Evolutionary conservation across 2,329 filamentous ascomycete species (phyloP).

Genomic region (Scolecobasidium constrictum): DNA sequence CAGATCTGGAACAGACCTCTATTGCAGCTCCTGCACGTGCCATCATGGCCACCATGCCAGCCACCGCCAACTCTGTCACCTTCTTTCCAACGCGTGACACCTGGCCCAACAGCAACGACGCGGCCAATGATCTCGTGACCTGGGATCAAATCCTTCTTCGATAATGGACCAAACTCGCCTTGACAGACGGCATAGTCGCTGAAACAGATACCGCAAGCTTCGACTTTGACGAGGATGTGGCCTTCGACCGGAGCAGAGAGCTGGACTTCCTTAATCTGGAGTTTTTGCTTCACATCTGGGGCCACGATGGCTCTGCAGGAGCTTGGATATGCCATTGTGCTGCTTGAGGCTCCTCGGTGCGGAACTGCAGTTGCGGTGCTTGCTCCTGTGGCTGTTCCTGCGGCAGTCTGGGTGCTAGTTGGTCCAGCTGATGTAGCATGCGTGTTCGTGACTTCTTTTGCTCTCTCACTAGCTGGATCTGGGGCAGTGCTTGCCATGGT

Average conservation of each 20-base stretch:
- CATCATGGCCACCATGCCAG: slow-evolving; percentile 60
- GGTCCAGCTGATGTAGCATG: no score
- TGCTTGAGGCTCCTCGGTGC: no score
- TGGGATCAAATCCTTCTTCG: slow-evolving; percentile 44
- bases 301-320: slow-evolving; percentile 58
- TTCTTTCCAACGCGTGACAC: slow-evolving; percentile 46
- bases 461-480: no score
- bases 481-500: no score
- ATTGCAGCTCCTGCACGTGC: slow-evolving; percentile 51
- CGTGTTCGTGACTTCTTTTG: no score
- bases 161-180: slow-evolving; percentile 43
- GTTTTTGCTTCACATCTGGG: slow-evolving; percentile 38
- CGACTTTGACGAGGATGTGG: slow-evolving; percentile 59
- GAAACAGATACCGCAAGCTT: slow-evolving; percentile 63
- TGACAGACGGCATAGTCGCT: slow-evolving; percentile 41
- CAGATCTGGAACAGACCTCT: slow-evolving; percentile 60
- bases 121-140: slow-evolving; percentile 65
- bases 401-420: no score
- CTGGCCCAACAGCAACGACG: slow-evolving; percentile 48
- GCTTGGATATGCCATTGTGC: slow-evolving; percentile 46
- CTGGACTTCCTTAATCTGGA: slow-evolving; percentile 48
- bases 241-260: slow-evolving; percentile 45
- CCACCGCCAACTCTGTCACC: slow-evolving; percentile 57
- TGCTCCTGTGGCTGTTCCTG: no score
- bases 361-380: no score